Evolutionary conservation across 2,329 filamentous ascomycete species (phyloP), one percentile per base, ranked within the genome.

Genomic region (Setomelanomma holmii): DNA sequence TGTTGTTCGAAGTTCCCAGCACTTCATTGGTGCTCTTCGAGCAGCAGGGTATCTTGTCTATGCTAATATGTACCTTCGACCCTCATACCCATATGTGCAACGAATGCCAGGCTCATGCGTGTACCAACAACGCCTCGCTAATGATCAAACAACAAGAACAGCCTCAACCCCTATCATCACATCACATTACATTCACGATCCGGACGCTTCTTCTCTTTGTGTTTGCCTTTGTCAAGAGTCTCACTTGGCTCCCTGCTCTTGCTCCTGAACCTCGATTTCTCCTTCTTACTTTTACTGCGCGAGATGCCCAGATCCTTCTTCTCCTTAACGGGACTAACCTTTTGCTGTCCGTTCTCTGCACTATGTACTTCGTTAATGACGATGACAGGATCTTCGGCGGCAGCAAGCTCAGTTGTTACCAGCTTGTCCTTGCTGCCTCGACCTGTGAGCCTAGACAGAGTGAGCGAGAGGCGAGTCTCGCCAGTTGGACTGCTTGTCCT

Each of bases 161-260:
- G 27, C 5, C 27, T 14, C 14, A 47, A 20, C 23, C 4, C 16
- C 19, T 21, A n/a, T 40, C 54, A 58, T 69, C 63, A 80, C 78
- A 79, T 79, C 7, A 79, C 62, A 44, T 67, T 51, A 56, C 78
- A 80, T 52, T 80, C 78, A 30, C 78, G 60, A 45, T 79, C 77
- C 21, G 77, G 76, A 24, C 71, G 61, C 45, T 56, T 63, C 55
- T 67, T 69, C 16, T 58, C 58, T 44, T 69, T 73, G 12, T 57
- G 41, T 49, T 61, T 63, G 30, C 59, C 55, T 51, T 72, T 74
- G n/a, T 61, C 64, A 21, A 65, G 44, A 47, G 17, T 36, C 8
- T 72, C 67, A 64, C 69, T 49, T 33, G 76, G 63, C 14, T 79
- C 76, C 47, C 74, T 72, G 27, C 71, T 74, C 75, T 79, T 64